phyloP scores from a whole-genome alignment of 495 filamentous ascomycete genomes.

The Echria macrotheca region DNA sequence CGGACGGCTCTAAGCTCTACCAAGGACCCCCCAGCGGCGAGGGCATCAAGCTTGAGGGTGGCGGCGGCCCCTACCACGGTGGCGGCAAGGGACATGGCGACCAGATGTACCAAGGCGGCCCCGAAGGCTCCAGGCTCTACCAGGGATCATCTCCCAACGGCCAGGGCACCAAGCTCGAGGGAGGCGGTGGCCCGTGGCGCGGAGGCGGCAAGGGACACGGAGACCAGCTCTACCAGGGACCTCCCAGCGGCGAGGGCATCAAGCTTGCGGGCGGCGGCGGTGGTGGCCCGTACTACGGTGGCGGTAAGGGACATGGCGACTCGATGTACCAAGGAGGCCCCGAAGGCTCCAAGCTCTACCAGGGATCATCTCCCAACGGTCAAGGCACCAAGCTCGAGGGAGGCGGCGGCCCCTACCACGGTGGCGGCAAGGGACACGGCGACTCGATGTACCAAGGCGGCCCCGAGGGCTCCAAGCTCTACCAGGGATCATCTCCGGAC shows the following conservation, averaged over 20 bases:
- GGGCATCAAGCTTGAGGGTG: too few relatives aligned
- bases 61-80: too few relatives aligned
- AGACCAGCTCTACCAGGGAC: too few relatives aligned
- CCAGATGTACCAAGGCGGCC: background rate
- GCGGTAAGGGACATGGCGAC: background rate
- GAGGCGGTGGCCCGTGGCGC: too few relatives aligned
- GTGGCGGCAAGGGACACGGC: too few relatives aligned
- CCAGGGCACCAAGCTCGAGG: background rate
- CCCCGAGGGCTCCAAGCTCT: background rate
- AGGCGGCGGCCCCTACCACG: too few relatives aligned
- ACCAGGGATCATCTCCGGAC: background rate
- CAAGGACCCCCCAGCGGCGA: too few relatives aligned
- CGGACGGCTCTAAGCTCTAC: background rate
- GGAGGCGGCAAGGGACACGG: too few relatives aligned
- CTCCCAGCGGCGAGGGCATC: too few relatives aligned
- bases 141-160: background rate
- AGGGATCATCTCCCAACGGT: background rate
- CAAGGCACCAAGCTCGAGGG: background rate
- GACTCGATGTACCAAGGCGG: background rate
- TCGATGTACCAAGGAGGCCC: background rate
- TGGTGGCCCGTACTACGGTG: too few relatives aligned
- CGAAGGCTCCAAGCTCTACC: background rate
- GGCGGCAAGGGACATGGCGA: too few relatives aligned
- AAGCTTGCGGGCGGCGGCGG: too few relatives aligned
- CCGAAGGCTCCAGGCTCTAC: background rate